Percentiles rank a stretch among this genome's conserved stretches.
phyloP scores from a whole-genome alignment of 257 asterid species.

The Solanum chiquidenum region DNA sequence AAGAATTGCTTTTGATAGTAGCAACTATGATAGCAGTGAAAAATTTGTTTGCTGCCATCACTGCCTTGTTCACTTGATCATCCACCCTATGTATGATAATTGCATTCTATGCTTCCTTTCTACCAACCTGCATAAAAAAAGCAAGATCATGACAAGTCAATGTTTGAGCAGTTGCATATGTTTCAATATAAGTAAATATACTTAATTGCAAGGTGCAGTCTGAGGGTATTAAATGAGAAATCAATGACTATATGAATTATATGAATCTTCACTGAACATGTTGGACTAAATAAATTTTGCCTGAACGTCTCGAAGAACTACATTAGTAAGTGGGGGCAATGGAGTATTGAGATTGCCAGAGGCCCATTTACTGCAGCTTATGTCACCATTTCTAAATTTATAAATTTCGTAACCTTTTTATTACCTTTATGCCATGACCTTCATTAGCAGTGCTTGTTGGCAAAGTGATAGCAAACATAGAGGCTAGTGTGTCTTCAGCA shows the following conservation, averaged over 20 bases:
- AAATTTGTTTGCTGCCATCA: slow-evolving; percentile 60
- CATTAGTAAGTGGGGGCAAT: slow-evolving; percentile 24
- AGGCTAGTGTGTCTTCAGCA: too few species aligned
- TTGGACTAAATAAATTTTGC: slow-evolving; percentile 6
- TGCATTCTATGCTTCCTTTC: slow-evolving; percentile 59
- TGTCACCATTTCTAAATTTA: slow-evolving; percentile 48
- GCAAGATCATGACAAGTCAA: background rate
- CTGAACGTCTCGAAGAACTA: slow-evolving; percentile 57
- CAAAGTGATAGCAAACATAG: slow-evolving; percentile 38
- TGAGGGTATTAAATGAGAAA: too few species aligned
- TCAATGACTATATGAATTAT: background rate
- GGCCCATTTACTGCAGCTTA: slow-evolving; percentile 70
- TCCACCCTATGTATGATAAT: slow-evolving; percentile 39
- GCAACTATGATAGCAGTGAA: slow-evolving; percentile 87
- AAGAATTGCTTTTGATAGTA: slow-evolving; percentile 36
- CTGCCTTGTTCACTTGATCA: slow-evolving; percentile 66
- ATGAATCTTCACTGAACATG: background rate
- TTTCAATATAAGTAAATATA: background rate
- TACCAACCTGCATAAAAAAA: slow-evolving; percentile 47
- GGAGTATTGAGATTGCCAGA: slow-evolving; percentile 42
- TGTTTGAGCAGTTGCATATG: background rate
- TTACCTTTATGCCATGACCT: slow-evolving; percentile 97
- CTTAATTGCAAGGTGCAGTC: too few species aligned
- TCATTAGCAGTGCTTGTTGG: slow-evolving; percentile 70
- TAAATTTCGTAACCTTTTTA: slow-evolving; percentile 69